Percentiles rank a stretch among this genome's conserved stretches.
Conservation (phyloP, 495 filamentous ascomycete species). For the Tirmania nivea region DNA sequence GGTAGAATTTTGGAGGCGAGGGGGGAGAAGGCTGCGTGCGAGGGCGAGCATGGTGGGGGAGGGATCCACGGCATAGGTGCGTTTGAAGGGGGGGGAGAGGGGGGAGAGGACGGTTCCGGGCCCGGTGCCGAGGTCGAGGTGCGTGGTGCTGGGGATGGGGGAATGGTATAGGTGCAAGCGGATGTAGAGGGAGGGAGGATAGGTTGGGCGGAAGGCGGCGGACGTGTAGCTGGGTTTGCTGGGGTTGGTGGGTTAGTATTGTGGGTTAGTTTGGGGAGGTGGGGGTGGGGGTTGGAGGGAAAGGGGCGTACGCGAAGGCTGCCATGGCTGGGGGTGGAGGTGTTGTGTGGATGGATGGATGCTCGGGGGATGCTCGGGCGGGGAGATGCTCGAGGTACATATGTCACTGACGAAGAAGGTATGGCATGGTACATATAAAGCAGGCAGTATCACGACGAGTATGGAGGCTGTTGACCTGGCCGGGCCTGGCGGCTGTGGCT, state of each 20-base stretch:
- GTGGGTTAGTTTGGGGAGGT: neutral
- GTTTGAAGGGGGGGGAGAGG: constrained; percentile 81
- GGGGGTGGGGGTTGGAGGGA: constrained; percentile 1
- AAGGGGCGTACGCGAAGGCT: constrained; percentile 25
- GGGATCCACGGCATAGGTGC: constrained; percentile 81
- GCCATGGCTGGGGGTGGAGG: constrained; percentile 20
- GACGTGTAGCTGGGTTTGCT: constrained; percentile 32
- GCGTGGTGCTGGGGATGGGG: constrained; percentile 42
- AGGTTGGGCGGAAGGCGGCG: constrained; percentile 41
- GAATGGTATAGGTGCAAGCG: constrained; percentile 75
- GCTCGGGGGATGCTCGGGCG: neutral
- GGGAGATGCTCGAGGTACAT: neutral
- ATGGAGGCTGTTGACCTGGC: too few relatives aligned
- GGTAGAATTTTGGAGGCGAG: constrained; percentile 79
- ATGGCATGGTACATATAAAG: too few relatives aligned
- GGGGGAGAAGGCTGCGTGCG: constrained; percentile 66
- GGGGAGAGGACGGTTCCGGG: constrained; percentile 87
- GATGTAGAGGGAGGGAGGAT: constrained; percentile 52
- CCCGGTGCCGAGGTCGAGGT: constrained; percentile 72
- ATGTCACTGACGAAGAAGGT: too few relatives aligned
- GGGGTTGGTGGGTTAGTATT: neutral
- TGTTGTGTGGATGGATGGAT: too few relatives aligned
- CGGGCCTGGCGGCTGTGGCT: too few relatives aligned
- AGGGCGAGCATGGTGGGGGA: constrained; percentile 82
- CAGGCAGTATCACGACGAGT: too few relatives aligned